phyloP scores from a whole-genome alignment of 2,329 filamentous ascomycete genomes.

The Fusarium clavum region DNA sequence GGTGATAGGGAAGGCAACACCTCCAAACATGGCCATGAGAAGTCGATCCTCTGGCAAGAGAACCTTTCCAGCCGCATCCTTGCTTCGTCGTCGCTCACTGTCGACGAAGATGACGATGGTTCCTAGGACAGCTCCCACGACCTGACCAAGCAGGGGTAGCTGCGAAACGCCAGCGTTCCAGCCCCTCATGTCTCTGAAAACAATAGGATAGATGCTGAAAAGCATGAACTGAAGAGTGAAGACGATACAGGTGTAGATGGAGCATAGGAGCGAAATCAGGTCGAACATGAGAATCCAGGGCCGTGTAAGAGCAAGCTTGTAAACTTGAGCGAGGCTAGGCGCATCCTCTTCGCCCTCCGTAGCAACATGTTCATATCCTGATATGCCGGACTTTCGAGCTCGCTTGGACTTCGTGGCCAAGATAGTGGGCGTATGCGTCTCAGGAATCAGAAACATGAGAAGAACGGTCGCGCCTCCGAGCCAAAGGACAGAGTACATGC shows the following conservation, averaged over 20 bases:
- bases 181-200: conserved; percentile 63
- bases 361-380: conserved; percentile 64
- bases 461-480: conserved; percentile 54
- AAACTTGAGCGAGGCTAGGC: conserved; percentile 57
- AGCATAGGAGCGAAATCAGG: conserved; percentile 63
- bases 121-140: conserved; percentile 61
- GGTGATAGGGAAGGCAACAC: conserved; percentile 64
- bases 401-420: conserved; percentile 65
- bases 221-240: conserved; percentile 68
- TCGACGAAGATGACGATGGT: conserved; percentile 55
- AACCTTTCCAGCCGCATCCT: conserved; percentile 52
- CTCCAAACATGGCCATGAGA: conserved; percentile 67
- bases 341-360: conserved; percentile 60
- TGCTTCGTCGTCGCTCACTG: conserved; percentile 54
- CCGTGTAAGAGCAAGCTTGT: conserved; percentile 63
- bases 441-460: conserved; percentile 68
- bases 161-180: conserved; percentile 66
- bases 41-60: conserved; percentile 65
- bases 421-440: conserved; percentile 64
- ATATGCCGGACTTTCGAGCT: conserved; percentile 60
- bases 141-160: conserved; percentile 62
- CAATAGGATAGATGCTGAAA: conserved; percentile 67
- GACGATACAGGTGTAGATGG: conserved; percentile 65
- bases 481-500: conserved; percentile 61
- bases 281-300: conserved; percentile 67